phyloP scores from a whole-genome alignment of 495 filamentous ascomycete species.

The Choiromyces venosus region DNA sequence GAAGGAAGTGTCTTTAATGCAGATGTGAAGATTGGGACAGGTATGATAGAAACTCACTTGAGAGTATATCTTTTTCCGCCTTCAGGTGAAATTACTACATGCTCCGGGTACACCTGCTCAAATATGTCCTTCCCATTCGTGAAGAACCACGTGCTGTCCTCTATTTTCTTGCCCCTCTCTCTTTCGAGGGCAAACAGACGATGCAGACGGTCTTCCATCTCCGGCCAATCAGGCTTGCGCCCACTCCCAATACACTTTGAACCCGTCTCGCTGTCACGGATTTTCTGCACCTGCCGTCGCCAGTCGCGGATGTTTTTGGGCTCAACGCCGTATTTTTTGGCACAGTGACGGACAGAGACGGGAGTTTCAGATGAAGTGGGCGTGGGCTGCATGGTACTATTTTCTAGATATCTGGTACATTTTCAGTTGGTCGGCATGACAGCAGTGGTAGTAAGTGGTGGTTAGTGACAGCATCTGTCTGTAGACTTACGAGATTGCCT shows the following conservation, averaged over 20 bases:
- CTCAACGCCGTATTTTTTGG: conserved; percentile 34
- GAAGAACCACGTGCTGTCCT: conserved; percentile 32
- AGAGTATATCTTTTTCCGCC: conserved; percentile 32
- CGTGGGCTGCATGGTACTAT: conserved; percentile 32
- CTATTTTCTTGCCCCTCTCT: conserved; percentile 18
- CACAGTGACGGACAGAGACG: conserved; percentile 33
- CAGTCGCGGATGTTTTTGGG: conserved; percentile 38
- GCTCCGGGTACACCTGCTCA: conserved; percentile 30
- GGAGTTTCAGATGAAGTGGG: conserved; percentile 26
- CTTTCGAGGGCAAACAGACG: conserved; percentile 29
- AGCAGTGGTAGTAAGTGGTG: not conserved
- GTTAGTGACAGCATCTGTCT: not conserved
- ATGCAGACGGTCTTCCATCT: conserved; percentile 33
- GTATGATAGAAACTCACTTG: conserved; percentile 28
- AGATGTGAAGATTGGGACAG: not conserved
- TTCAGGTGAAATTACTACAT: conserved; percentile 23
- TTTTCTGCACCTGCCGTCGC: conserved; percentile 34
- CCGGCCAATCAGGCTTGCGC: conserved; percentile 36
- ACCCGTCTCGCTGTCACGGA: conserved; percentile 28
- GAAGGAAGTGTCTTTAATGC: not conserved
- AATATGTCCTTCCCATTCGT: conserved; percentile 33
- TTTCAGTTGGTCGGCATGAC: conserved; percentile 11
- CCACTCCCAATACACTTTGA: conserved; percentile 35
- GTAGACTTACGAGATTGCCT: conserved; percentile 35
- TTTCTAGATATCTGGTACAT: conserved; percentile 30